Conservation (phyloP, 148 eudicot species). For the Salicornia ramosissima region DNA sequence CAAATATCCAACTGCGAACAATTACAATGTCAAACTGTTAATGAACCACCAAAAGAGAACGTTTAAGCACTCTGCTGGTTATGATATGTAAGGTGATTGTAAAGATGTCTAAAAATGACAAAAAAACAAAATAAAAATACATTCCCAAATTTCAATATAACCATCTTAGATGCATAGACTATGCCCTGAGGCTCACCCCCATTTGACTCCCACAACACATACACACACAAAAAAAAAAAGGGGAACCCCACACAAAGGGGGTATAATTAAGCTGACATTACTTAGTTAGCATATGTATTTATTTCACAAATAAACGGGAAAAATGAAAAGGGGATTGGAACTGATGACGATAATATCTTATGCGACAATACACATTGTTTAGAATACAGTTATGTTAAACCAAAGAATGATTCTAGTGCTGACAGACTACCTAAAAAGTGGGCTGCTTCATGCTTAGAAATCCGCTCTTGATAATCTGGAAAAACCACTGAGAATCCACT, state of each 20-base stretch:
- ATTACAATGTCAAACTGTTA: neutral
- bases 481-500: slow-evolving; percentile 68
- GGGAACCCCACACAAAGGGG: too few species aligned
- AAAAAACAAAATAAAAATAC: too few species aligned
- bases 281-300: too few species aligned
- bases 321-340: neutral
- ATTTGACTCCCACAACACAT: neutral
- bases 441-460: slow-evolving; percentile 95
- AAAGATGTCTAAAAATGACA: too few species aligned
- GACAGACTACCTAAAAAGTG: slow-evolving; percentile 69
- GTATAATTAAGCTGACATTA: too few species aligned
- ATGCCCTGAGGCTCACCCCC: neutral
- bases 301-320: neutral
- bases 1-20: slow-evolving; percentile 71
- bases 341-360: neutral
- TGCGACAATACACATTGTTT: neutral
- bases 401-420: neutral
- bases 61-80: neutral
- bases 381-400: neutral
- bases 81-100: neutral
- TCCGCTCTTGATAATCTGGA: slow-evolving; percentile 90
- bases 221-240: neutral
- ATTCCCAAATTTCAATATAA: neutral
- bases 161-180: neutral
- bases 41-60: neutral